phyloP scores from a whole-genome alignment of 441 rosid genomes.

The Gossypium aridum region DNA sequence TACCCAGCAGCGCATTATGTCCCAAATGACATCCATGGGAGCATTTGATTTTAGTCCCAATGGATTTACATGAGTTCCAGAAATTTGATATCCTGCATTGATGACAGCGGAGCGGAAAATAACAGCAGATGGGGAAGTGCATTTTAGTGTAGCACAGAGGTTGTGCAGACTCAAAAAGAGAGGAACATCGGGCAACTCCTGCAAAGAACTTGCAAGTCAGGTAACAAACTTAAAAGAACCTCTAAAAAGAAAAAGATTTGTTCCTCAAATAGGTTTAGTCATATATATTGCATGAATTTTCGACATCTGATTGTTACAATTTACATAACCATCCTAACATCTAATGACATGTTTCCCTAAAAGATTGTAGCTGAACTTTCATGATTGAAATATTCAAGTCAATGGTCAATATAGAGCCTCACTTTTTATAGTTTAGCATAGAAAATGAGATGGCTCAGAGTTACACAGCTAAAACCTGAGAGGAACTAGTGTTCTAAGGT shows the following conservation, averaged over 20 bases:
- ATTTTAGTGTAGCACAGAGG: slow-evolving; percentile 83
- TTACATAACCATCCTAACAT: neutral
- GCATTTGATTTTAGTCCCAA: slow-evolving; percentile 93
- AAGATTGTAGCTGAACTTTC: neutral
- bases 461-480: neutral
- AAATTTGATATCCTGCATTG: slow-evolving; percentile 86
- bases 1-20: slow-evolving; percentile 99
- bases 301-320: neutral
- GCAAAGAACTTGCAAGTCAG: slow-evolving; percentile 20
- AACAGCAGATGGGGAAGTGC: slow-evolving; percentile 92
- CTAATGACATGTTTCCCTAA: neutral
- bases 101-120: slow-evolving; percentile 88
- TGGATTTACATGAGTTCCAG: slow-evolving; percentile 90
- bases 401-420: neutral
- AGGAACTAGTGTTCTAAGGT: neutral
- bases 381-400: neutral
- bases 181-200: slow-evolving; percentile 93
- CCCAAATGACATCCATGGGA: slow-evolving; percentile 95
- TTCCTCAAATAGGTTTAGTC: neutral
- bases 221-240: neutral
- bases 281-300: neutral
- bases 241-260: neutral
- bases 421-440: neutral
- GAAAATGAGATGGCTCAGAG: neutral
- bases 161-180: slow-evolving; percentile 91